Evolutionary conservation across 2,329 filamentous ascomycete genomes (phyloP).

Genomic region (Alternaria arborescens): DNA sequence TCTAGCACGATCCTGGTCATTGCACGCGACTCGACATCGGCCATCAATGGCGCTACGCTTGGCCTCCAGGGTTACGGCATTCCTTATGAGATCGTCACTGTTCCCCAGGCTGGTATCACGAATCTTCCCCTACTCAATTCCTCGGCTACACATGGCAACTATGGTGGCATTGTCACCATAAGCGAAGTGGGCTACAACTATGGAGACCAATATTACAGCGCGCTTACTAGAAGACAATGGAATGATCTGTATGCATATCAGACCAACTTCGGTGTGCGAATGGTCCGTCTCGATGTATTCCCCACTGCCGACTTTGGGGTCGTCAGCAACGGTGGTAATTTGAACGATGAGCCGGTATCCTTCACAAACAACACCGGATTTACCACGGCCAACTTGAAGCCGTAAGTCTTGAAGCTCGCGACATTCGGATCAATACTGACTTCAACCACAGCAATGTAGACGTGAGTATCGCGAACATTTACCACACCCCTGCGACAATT

Average conservation of each 20-base stretch:
- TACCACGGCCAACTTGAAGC: conserved; percentile 63
- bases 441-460: conserved; percentile 29
- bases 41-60: conserved; percentile 60
- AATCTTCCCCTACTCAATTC: conserved; percentile 63
- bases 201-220: conserved; percentile 59
- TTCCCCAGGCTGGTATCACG: conserved; percentile 61
- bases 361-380: conserved; percentile 65
- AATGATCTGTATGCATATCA: conserved; percentile 66
- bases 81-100: conserved; percentile 63
- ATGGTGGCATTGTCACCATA: conserved; percentile 66
- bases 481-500: conserved; percentile 67
- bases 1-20: conserved; percentile 64
- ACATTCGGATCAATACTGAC: conserved; percentile 12
- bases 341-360: conserved; percentile 53
- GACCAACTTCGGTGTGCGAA: conserved; percentile 64
- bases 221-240: conserved; percentile 66
- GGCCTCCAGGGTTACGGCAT: conserved; percentile 70
- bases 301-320: conserved; percentile 62
- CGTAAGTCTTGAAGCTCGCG: conserved; percentile 30
- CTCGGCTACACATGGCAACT: conserved; percentile 61
- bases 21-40: conserved; percentile 61
- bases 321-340: conserved; percentile 45
- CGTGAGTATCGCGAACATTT: conserved; percentile 55
- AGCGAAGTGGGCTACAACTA: conserved; percentile 65
- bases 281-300: conserved; percentile 68